phyloP scores from a whole-genome alignment of 2,329 filamentous ascomycete species.

The Pyrenochaeta sp. region DNA sequence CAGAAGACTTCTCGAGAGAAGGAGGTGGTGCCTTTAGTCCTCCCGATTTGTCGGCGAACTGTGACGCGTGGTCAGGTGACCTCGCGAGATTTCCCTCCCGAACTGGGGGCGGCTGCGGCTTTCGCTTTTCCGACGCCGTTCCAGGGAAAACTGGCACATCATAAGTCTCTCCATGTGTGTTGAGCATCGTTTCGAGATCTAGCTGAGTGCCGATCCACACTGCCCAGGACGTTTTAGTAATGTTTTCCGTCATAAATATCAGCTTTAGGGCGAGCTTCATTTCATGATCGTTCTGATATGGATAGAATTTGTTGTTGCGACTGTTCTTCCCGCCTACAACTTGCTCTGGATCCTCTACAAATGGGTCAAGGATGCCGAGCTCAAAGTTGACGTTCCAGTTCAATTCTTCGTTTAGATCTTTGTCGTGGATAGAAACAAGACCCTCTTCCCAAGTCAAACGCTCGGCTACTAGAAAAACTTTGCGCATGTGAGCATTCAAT shows the following conservation, averaged over 20 bases:
- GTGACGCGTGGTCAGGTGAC: conserved; percentile 21
- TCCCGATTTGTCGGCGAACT: neutral
- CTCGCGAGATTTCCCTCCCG: conserved; percentile 1
- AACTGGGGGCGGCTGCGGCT: neutral
- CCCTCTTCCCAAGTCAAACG: conserved; percentile 32
- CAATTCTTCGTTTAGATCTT: conserved; percentile 33
- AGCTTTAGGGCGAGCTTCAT: conserved; percentile 31
- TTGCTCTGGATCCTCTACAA: conserved; percentile 26
- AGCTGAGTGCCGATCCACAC: conserved; percentile 31
- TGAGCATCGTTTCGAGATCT: conserved; percentile 9
- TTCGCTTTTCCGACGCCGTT: neutral
- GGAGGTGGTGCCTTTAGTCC: conserved; percentile 8
- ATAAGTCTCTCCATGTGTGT: neutral
- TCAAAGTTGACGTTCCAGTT: conserved; percentile 39
- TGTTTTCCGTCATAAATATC: conserved; percentile 23
- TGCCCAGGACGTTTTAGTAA: conserved; percentile 26
- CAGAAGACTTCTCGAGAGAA: neutral
- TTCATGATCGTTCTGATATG: conserved; percentile 38
- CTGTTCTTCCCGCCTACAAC: conserved; percentile 32
- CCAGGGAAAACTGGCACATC: neutral
- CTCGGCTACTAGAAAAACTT: conserved; percentile 40
- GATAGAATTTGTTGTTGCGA: conserved; percentile 28
- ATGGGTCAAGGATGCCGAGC: conserved; percentile 33
- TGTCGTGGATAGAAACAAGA: conserved; percentile 20
- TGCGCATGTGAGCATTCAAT: conserved; percentile 32